Evolutionary conservation across 192 early-diverging fungal genomes (phyloP), one percentile per base, ranked within the genome.

Genomic region (Podila verticillata): DNA sequence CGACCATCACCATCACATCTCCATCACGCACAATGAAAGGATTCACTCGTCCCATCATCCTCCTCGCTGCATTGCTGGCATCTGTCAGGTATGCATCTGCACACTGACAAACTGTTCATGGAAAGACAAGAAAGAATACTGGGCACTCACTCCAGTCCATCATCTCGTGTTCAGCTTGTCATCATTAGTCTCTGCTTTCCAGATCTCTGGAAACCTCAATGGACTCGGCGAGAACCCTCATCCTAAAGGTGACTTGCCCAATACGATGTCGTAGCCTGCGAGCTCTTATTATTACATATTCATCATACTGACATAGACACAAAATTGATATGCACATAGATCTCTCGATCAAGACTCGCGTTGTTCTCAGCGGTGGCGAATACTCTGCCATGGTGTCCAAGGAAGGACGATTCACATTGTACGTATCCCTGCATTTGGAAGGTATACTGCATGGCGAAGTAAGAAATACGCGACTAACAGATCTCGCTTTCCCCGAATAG

Each of bases 381-480:
- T 83, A 85, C 60, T 77, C 84, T 4, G 54, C 85, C 15, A 72
- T 85, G 48, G 60, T 86, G 51, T 74, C 67, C 17, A 81, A 78
- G 56, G 74, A 88, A 39, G 87, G 87, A 4, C 66, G 66, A 44
- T 88, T 88, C 48, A 20, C 35, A 57, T 81, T 88, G 87, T 88
- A 82, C 72, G 82, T 61, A 51, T 58, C 5, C 58, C 13, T 1
- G 24, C 24, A 44, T 44, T 1, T 10, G 0, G 26, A 19, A 15
- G 28, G n/a, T 26, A 19, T 22, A 28, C 35, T 34, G 44, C 10
- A 28, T 61, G 1, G n/a, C 22, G 30, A 48, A 5, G 19, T 35
- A 34, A 26, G 24, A 62, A 29, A 49, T 19, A 2, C 36, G 36
- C 17, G 13, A 44, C 32, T 70, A 8, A 26, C 66, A 47, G 24